phyloP scores from a whole-genome alignment of 352 stramenopile genomes.

The Phytophthora crassamura region DNA sequence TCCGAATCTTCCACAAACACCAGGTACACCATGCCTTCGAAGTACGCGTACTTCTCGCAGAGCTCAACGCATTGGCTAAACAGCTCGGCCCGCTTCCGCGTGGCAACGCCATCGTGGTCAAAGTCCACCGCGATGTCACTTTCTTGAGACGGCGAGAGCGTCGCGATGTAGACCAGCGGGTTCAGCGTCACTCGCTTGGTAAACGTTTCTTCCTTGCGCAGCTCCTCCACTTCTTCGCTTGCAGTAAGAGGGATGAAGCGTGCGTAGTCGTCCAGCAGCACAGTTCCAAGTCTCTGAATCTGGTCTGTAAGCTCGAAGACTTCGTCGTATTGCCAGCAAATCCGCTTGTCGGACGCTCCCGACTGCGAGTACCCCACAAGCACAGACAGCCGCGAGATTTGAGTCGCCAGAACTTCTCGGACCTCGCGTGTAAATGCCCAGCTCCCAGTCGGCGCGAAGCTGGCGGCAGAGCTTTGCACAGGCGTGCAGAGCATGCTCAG shows the following conservation, averaged over 20 bases:
- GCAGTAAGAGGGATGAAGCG: constrained; percentile 49
- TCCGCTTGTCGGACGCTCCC: constrained; percentile 27
- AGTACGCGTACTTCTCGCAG: constrained; percentile 79
- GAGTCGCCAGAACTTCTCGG: constrained; percentile 66
- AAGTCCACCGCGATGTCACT: constrained; percentile 32
- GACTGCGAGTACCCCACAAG: constrained; percentile 56
- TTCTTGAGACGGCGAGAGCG: constrained; percentile 36
- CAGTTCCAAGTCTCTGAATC: constrained; percentile 57
- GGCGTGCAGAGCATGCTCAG: constrained; percentile 64
- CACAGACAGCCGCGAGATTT: constrained; percentile 64
- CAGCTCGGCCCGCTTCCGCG: constrained; percentile 58
- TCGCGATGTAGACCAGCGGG: constrained; percentile 76
- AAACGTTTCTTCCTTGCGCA: constrained; percentile 65
- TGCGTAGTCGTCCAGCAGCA: constrained; percentile 64
- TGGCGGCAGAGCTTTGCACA: constrained; percentile 35
- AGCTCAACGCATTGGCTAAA: constrained; percentile 66
- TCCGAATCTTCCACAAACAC: constrained; percentile 65
- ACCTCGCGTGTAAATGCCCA: constrained; percentile 72
- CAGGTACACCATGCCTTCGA: constrained; percentile 85
- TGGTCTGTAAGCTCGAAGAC: constrained; percentile 73
- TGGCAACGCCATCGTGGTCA: constrained; percentile 38
- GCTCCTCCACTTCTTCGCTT: constrained; percentile 58
- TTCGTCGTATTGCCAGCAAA: constrained; percentile 63
- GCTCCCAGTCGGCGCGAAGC: constrained; percentile 51
- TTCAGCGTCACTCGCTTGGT: constrained; percentile 72